Base-by-base conservation (phyloP, 805 yeast species). In the Metschnikowia kunwiensis region DNA sequence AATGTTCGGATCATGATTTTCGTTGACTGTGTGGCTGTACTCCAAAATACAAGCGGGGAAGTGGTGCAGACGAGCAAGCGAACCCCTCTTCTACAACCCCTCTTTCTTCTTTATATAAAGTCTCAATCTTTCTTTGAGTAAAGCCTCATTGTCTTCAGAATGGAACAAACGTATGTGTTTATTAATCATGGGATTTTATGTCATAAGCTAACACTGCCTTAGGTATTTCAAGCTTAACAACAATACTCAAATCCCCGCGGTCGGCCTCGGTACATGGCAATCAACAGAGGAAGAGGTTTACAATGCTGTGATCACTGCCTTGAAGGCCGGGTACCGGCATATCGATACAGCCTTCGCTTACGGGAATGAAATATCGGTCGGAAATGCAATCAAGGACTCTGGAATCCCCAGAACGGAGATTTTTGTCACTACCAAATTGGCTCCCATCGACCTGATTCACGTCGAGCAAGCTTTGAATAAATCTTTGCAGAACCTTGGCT, bases 221-320 rank as follows among this genome's bases (percentile, higher is more conserved):
- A 39, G 43, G 9, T 27, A 15, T 17, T 68, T 75, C 45, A 64
- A 62, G 6, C 65, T 83, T 25, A 75, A 75, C 58, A 74, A 78
- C 48, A 87, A 87, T 13, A 57, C 62, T 29, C 53, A 50, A 21
- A 75, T 83, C 38, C 91, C 91, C 4, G 80, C 80, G 2, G 54
- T 82, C 25, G 89, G 86, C 0, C 65, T 84, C 24, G 93, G 93
- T 9, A 82, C 93, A 21, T 84, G 86, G 83, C 65, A 63, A 56
- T 74, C 82, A 20, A 56, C 74, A 15, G 71, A 68, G n/a, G 71
- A 72, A 23, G 77, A 70, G 9, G 86, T 76, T 12, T 67, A 70
- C 53, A 60, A 66, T 12, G 75, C 91, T 19, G 85, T 80, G 29
- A 53, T 61, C 27, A 51, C 69, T 20, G 93, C 94, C 5, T 54